A percentile compares a stretch with the other conserved stretches of the same genome.
Evolutionary conservation across 768 basidiomycete species (phyloP).

Genomic region (Gloeopeniophorella convolvens): DNA sequence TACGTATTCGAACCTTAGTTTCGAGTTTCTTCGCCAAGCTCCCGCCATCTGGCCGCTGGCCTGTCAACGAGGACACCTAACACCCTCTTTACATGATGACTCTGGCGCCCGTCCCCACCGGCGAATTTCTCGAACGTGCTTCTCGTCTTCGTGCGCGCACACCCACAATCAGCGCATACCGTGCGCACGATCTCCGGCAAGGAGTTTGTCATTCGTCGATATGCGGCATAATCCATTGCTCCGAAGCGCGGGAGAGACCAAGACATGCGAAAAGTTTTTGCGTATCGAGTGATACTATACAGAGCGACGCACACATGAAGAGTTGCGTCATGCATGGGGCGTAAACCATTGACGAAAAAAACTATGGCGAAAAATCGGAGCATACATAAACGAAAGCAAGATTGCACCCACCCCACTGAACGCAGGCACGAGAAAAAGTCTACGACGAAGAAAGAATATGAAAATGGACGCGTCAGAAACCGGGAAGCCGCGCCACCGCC

Average conservation of each 20-base stretch:
- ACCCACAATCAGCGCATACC: not conserved
- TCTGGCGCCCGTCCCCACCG: not conserved
- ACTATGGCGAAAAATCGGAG: not conserved
- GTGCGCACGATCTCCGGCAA: not conserved
- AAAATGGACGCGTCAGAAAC: not conserved
- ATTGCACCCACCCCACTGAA: not conserved
- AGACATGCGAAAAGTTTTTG: no score
- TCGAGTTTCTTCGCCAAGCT: no score
- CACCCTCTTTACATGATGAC: not conserved
- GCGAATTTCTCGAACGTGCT: not conserved
- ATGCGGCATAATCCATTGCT: not conserved
- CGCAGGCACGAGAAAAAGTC: not conserved
- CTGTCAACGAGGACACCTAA: constrained; percentile 6
- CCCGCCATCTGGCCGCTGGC: constrained; percentile 1
- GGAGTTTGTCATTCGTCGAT: not conserved
- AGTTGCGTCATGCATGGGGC: not conserved
- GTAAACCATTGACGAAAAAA: not conserved
- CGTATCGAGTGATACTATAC: no score
- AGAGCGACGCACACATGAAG: no score
- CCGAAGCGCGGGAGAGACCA: not conserved
- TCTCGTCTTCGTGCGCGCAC: not conserved
- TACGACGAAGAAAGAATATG: not conserved
- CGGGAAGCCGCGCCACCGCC: no score
- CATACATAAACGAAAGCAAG: not conserved
- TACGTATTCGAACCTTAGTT: no score